Percentiles rank a stretch among this genome's conserved stretches.
Conservation (phyloP, 768 basidiomycete genomes). For the Cyclocybe cylindracea region DNA sequence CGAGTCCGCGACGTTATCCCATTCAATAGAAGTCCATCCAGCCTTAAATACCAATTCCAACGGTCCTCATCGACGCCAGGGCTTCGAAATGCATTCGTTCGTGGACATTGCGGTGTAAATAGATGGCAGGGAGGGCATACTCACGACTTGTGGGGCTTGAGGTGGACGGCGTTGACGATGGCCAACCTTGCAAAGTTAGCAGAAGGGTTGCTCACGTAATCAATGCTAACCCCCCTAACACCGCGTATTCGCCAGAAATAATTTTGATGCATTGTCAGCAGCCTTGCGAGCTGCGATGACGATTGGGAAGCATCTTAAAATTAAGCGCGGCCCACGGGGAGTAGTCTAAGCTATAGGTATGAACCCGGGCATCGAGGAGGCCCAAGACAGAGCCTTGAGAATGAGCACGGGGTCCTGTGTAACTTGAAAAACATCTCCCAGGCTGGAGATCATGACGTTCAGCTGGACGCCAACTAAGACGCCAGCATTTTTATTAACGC, state of each 20-base stretch:
- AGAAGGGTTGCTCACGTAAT: constrained; percentile 29
- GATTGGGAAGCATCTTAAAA: no score
- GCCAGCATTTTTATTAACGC: constrained; percentile 9
- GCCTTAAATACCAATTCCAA: constrained; percentile 19
- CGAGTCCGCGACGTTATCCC: constrained; percentile 30
- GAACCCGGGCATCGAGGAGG: background rate
- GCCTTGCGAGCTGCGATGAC: no score
- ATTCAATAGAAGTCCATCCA: constrained; percentile 34
- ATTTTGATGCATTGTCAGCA: background rate
- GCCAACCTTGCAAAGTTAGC: constrained; percentile 14
- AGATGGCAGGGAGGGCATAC: constrained; percentile 31
- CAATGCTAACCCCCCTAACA: constrained; percentile 8
- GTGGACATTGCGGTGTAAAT: constrained; percentile 13
- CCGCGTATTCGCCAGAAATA: background rate
- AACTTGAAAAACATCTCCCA: constrained; percentile 5
- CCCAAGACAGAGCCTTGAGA: constrained; percentile 9
- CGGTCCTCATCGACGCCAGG: constrained; percentile 12
- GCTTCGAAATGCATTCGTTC: constrained; percentile 8
- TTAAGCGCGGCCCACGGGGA: no score
- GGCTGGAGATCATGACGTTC: background rate
- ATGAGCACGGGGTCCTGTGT: constrained; percentile 15
- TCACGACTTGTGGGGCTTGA: constrained; percentile 57
- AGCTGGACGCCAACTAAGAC: constrained; percentile 7
- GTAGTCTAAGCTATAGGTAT: no score
- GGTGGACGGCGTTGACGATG: constrained; percentile 45